These are phyloP conservation scores for Malassezia japonica DNA, from an alignment of 1,284 basidiomycete species.

Conservation along the genomic window DNA sequence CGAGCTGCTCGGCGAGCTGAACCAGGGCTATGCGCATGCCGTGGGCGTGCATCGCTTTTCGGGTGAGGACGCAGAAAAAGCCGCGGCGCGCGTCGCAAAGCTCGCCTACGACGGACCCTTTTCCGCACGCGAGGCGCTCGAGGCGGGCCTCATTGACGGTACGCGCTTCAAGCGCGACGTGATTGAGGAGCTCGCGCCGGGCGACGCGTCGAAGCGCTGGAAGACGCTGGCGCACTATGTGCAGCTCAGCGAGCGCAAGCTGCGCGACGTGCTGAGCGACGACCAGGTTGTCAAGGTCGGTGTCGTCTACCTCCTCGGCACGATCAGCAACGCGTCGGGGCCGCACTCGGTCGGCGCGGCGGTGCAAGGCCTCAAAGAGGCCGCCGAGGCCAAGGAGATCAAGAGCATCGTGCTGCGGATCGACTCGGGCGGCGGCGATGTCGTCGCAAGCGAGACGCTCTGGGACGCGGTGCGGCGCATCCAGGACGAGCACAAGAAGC, in stretches of 20 bases:
- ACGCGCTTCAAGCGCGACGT: constrained; percentile 47
- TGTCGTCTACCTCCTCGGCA: constrained; percentile 50
- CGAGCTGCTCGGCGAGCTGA: constrained; percentile 41
- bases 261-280: constrained; percentile 29
- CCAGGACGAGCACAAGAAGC: constrained; percentile 45
- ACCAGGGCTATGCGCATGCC: constrained; percentile 26
- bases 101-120: constrained; percentile 48
- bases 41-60: constrained; percentile 35
- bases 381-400: constrained; percentile 48
- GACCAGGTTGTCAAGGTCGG: constrained; percentile 47
- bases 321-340: constrained; percentile 41
- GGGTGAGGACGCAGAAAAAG: constrained; percentile 21
- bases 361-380: constrained; percentile 50
- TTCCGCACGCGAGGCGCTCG: constrained; percentile 43
- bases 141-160: constrained; percentile 48
- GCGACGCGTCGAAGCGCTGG: constrained; percentile 13
- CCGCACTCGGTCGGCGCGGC: constrained; percentile 45
- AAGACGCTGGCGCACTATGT: constrained; percentile 33
- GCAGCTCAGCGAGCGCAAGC: constrained; percentile 19
- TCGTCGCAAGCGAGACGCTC: constrained; percentile 50
- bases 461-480: constrained; percentile 49
- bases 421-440: constrained; percentile 51
- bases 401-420: constrained; percentile 50
- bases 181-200: constrained; percentile 22
- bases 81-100: constrained; percentile 35